Base-by-base conservation (phyloP, 2,329 filamentous ascomycete genomes). In the Neonectria hederae region DNA sequence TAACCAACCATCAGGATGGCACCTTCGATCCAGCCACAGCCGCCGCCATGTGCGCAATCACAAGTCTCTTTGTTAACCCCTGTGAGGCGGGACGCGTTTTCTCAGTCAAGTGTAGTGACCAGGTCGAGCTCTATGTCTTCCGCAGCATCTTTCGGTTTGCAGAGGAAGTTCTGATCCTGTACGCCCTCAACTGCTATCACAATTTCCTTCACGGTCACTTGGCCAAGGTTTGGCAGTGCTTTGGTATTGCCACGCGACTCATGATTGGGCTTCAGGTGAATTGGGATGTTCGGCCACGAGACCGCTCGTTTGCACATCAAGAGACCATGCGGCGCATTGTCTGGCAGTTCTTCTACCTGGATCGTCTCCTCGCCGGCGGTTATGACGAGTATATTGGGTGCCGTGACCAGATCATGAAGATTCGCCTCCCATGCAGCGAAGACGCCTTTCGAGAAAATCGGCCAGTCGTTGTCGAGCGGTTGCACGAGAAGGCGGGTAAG, bases 311-410 rank as follows among this genome's bases (percentile, higher is more conserved):
- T 55, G 62, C 75, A 14, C 73, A 79, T 26, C 78, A 80, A 55
- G 80, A 82, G 65, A 75, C 68, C 6, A 66, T 76, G 14, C 74
- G 79, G 24, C 76, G 80, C 8, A 72, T 79, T 22, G 78, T 76
- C 2, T 82, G 80, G 80, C 76, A 78, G 38, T 69, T 80, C 43
- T 81, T 79, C 61, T 70, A 77, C 48, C 66, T 80, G 48, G 79
- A 81, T 54, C 76, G 79, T 8, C 65, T 79, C 24, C 72, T 81
- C 11, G 78, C 80, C 1, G 78, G 76, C 2, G 79, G 80, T 1
- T 81, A 79, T 49, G 79, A 81, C 26, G 79, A 80, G 53, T 80
- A 81, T 60, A 75, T 81, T 21, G 73, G 74, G 13, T 77, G 77
- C 32, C 74, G 76, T 11, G 74, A 77, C 6, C 76, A 80, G 14